Conservation (phyloP, 495 filamentous ascomycete species). For the Neurospora cerealis region DNA sequence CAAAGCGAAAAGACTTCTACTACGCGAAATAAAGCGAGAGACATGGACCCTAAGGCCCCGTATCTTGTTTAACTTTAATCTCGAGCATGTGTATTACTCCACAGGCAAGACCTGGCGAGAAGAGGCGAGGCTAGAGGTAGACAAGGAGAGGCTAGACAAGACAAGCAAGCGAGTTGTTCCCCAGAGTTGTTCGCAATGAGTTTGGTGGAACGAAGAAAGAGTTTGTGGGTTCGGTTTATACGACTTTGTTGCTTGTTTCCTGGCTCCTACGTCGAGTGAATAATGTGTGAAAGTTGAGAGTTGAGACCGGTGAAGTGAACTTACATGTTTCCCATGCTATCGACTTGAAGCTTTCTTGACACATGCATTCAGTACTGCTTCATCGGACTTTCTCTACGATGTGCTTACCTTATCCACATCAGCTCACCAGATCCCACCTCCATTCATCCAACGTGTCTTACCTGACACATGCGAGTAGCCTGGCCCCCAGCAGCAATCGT, state of each 20-base stretch:
- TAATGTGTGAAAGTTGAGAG: not conserved
- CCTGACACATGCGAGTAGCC: not conserved
- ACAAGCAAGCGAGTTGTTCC: not conserved
- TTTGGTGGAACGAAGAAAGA: not conserved
- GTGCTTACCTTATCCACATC: not conserved
- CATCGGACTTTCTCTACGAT: not conserved
- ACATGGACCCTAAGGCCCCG: not conserved
- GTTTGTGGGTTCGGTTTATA: not conserved
- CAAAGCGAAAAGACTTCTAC: not conserved
- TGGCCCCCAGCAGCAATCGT: not conserved
- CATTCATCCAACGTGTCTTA: not conserved
- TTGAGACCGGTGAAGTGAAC: not conserved
- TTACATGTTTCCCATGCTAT: not conserved
- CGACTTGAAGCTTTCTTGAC: not conserved
- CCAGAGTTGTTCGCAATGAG: not conserved
- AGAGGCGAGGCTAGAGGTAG: not conserved
- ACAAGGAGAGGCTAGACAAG: not conserved
- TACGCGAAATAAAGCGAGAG: not conserved
- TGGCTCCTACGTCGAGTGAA: not conserved
- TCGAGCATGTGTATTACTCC: not conserved
- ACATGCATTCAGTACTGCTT: not conserved
- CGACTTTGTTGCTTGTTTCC: not conserved
- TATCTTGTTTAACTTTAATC: not conserved
- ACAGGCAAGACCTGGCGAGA: not conserved
- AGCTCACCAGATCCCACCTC: not conserved